A percentile compares a stretch with the other conserved stretches of the same genome.
These are phyloP conservation scores for Rubroboletus satanas DNA, from an alignment of 768 basidiomycete genomes.

Conservation along the genomic window DNA sequence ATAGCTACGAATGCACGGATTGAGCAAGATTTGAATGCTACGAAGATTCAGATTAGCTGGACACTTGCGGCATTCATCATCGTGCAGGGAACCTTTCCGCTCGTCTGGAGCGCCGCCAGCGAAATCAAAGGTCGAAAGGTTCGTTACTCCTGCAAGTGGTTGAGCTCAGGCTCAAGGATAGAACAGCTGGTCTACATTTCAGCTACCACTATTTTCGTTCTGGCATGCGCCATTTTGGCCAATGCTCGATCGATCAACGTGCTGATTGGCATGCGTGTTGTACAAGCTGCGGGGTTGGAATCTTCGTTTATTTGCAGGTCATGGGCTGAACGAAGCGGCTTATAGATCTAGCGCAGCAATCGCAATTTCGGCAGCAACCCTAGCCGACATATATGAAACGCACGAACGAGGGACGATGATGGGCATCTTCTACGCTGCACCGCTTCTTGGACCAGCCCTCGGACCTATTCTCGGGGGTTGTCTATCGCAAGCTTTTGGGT, in stretches of 20 bases:
- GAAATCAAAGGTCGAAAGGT: constrained; percentile 78
- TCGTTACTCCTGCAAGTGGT: constrained; percentile 9
- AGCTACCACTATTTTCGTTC: constrained; percentile 48
- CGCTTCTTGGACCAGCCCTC: constrained; percentile 69
- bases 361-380: constrained; percentile 69
- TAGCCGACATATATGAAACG: constrained; percentile 76
- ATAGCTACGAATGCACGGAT: constrained; percentile 63
- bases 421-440: constrained; percentile 78
- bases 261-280: constrained; percentile 62
- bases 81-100: constrained; percentile 63
- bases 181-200: constrained; percentile 50
- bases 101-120: constrained; percentile 65
- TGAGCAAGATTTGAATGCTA: constrained; percentile 56
- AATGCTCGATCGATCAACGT: constrained; percentile 48
- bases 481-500: constrained; percentile 61
- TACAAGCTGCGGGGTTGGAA: constrained; percentile 64
- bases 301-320: neutral
- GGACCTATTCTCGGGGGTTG: constrained; percentile 72
- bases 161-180: constrained; percentile 1
- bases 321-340: constrained; percentile 2
- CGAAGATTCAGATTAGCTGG: constrained; percentile 58
- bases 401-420: constrained; percentile 73
- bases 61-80: constrained; percentile 70
- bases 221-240: constrained; percentile 56
- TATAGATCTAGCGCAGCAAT: constrained; percentile 62